phyloP scores from a whole-genome alignment of 768 basidiomycete genomes.

The Leucosporidium yakuticum region DNA sequence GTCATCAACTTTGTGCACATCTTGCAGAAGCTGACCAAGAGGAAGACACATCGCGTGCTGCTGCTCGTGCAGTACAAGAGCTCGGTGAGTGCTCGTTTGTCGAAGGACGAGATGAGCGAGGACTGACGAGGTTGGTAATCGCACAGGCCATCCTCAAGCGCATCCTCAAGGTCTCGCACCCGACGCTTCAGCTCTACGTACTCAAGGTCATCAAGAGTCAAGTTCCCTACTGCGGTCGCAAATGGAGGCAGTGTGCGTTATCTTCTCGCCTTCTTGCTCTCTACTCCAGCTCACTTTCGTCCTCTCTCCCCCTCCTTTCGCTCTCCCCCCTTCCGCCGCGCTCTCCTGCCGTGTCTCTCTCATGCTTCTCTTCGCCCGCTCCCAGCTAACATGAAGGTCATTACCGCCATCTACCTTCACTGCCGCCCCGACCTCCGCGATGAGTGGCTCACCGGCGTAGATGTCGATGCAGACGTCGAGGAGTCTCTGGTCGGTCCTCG shows the following conservation, averaged over 20 bases:
- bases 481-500: slow-evolving; percentile 61
- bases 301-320: neutral
- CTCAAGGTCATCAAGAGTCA: slow-evolving; percentile 98
- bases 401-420: slow-evolving; percentile 95
- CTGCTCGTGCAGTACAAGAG: slow-evolving; percentile 98
- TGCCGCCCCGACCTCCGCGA: slow-evolving; percentile 94
- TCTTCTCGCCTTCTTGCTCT: neutral
- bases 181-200: slow-evolving; percentile 86
- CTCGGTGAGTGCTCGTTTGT: slow-evolving; percentile 56
- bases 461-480: slow-evolving; percentile 85
- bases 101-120: neutral
- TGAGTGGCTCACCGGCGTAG: slow-evolving; percentile 91
- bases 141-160: slow-evolving; percentile 86
- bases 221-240: slow-evolving; percentile 94
- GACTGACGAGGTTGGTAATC: neutral
- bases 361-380: neutral
- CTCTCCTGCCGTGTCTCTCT: neutral
- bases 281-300: too few species aligned
- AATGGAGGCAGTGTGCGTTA: slow-evolving; percentile 87
- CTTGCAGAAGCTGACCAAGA: slow-evolving; percentile 95
- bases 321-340: slow-evolving; percentile 7
- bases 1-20: slow-evolving; percentile 96
- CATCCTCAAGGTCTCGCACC: slow-evolving; percentile 86
- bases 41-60: slow-evolving; percentile 85
- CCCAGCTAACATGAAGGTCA: slow-evolving; percentile 99